Percentiles rank a stretch among this genome's conserved stretches.
Evolutionary conservation across 2,329 filamentous ascomycete genomes (phyloP).

Genomic region (Pseudogymnoascus sp.): DNA sequence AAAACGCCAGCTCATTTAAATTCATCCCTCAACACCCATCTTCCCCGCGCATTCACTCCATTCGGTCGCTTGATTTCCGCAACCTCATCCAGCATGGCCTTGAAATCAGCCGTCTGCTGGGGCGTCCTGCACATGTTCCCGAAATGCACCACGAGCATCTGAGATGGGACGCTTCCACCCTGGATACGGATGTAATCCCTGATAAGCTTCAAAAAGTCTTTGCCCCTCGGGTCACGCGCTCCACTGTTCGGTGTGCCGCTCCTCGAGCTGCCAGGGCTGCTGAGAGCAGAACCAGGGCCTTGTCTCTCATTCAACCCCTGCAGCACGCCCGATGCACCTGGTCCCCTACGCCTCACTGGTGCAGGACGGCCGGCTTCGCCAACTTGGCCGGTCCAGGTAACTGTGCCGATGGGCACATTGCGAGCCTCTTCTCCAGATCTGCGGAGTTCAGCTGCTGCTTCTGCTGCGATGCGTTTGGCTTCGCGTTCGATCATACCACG

Average conservation of each 20-base stretch:
- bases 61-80: constrained; percentile 54
- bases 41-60: constrained; percentile 25
- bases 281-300: constrained; percentile 26
- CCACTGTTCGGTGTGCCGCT: constrained; percentile 35
- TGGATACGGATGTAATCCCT: constrained; percentile 71
- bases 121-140: constrained; percentile 67
- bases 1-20: constrained; percentile 21
- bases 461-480: constrained; percentile 68
- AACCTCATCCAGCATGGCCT: constrained; percentile 68
- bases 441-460: constrained; percentile 69
- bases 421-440: constrained; percentile 66
- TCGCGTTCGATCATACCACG: constrained; percentile 72
- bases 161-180: constrained; percentile 70
- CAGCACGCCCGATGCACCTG: constrained; percentile 48
- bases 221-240: constrained; percentile 39
- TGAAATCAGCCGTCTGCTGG: constrained; percentile 70
- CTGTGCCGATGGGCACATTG: constrained; percentile 69
- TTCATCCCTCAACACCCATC: constrained; percentile 29
- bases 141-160: constrained; percentile 86
- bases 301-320: constrained; percentile 52
- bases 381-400: constrained; percentile 87
- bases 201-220: constrained; percentile 65
- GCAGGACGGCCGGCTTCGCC: constrained; percentile 67
- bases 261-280: constrained; percentile 39
- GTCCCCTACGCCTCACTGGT: constrained; percentile 38